Percentiles rank a stretch among this genome's conserved stretches.
phyloP scores from a whole-genome alignment of 2,329 filamentous ascomycete species.

The Hypoxylon sp. region DNA sequence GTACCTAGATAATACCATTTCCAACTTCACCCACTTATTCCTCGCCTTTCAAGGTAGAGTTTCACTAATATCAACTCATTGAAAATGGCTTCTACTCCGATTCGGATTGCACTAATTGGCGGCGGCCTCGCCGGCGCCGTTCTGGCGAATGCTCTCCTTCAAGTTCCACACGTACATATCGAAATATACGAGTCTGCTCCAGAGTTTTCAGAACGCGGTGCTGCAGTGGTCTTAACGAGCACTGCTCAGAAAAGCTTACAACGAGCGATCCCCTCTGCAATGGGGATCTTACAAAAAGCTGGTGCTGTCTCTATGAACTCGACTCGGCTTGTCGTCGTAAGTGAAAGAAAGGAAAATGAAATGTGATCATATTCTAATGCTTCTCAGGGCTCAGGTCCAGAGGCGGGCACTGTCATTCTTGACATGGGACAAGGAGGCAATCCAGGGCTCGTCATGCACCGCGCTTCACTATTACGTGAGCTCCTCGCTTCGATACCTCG shows the following conservation, averaged over 20 bases:
- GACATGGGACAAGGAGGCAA: constrained; percentile 6
- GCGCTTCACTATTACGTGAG: constrained; percentile 22
- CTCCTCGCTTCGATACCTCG: constrained; percentile 15
- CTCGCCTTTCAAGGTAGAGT: not conserved
- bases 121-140: constrained; percentile 23
- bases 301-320: constrained; percentile 23
- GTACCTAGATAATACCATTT: not conserved
- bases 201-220: constrained; percentile 29
- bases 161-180: constrained; percentile 7
- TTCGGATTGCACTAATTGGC: constrained; percentile 22
- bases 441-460: constrained; percentile 5
- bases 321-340: constrained; percentile 14
- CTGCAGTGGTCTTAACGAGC: constrained; percentile 6
- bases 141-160: constrained; percentile 18
- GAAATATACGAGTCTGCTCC: constrained; percentile 29
- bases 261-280: constrained; percentile 7
- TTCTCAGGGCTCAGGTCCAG: constrained; percentile 23
- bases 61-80: not conserved
- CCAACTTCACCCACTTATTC: not conserved
- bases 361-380: not conserved
- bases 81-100: not conserved
- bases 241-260: not conserved
- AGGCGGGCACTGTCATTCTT: constrained; percentile 8
- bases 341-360: not conserved
- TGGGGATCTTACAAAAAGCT: constrained; percentile 11